Conservation (phyloP, 148 eudicot genomes). For the Cornus kousa region DNA sequence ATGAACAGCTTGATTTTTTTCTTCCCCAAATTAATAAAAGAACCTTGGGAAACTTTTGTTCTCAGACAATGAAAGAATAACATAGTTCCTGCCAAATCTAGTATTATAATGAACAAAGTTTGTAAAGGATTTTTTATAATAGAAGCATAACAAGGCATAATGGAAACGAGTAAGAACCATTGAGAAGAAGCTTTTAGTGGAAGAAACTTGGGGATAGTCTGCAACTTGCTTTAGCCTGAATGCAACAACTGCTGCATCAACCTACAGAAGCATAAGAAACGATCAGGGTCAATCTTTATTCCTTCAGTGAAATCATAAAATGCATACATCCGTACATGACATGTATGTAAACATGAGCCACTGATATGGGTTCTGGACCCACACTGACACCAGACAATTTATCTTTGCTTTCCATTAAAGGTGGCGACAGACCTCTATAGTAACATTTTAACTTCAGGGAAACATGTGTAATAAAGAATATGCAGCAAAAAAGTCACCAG, state of each 20-base stretch:
- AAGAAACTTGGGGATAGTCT: conserved; percentile 77
- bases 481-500: background rate
- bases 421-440: background rate
- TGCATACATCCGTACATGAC: background rate
- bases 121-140: background rate
- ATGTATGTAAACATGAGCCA: background rate
- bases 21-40: background rate
- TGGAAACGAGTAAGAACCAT: conserved; percentile 42
- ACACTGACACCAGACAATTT: background rate
- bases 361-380: background rate
- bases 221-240: conserved; percentile 68
- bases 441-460: background rate
- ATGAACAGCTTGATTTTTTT: background rate
- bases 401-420: background rate
- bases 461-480: background rate
- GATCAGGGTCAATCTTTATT: background rate
- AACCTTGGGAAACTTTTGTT: background rate
- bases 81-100: background rate
- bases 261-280: conserved; percentile 34
- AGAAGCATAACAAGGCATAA: background rate
- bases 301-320: background rate
- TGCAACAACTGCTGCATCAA: conserved; percentile 87
- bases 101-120: background rate
- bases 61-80: background rate
- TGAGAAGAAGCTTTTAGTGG: conserved; percentile 81